Percentiles rank a stretch among this genome's conserved stretches.
Evolutionary conservation across 139 green algal species (phyloP).

Genomic region (Eudorina sp.): DNA sequence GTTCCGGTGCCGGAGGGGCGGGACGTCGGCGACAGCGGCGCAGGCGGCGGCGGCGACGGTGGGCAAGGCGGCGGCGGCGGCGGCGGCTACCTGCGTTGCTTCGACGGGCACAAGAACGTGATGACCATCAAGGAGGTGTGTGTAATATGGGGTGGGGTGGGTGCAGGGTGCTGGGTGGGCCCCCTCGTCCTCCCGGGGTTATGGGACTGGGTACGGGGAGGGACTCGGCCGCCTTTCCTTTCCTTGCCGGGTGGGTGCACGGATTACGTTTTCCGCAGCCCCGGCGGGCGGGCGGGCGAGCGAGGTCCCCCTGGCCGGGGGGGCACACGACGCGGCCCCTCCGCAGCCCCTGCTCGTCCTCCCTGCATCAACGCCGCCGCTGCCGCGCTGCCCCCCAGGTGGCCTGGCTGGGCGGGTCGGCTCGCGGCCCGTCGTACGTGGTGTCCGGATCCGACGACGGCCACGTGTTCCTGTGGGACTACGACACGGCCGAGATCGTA

Average conservation of each 20-base stretch:
- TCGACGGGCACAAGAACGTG: slow-evolving; percentile 57
- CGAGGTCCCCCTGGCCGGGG: too few relatives aligned
- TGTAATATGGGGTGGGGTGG: too few relatives aligned
- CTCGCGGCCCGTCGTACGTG: slow-evolving; percentile 60
- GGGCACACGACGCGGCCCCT: too few relatives aligned
- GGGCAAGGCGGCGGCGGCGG: not conserved
- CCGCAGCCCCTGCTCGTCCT: too few relatives aligned
- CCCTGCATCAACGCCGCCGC: too few relatives aligned
- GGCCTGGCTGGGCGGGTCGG: slow-evolving; percentile 44
- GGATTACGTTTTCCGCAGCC: too few relatives aligned
- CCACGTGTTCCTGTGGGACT: slow-evolving; percentile 78
- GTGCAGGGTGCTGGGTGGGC: too few relatives aligned
- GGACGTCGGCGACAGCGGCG: not conserved
- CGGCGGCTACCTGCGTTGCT: slow-evolving; percentile 38
- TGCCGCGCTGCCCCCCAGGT: slow-evolving; percentile 3
- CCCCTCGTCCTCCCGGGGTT: too few relatives aligned
- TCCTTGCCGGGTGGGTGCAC: too few relatives aligned
- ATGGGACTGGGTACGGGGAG: too few relatives aligned
- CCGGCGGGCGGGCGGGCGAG: too few relatives aligned
- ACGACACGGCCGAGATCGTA: slow-evolving; percentile 49
- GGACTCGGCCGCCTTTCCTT: too few relatives aligned
- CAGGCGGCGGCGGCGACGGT: not conserved
- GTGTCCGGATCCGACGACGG: slow-evolving; percentile 85
- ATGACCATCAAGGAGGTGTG: slow-evolving; percentile 50
- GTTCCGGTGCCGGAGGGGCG: not conserved